A percentile compares a stretch with the other conserved stretches of the same genome.
Conservation (phyloP, 345 rosid genomes). For the Arabidopsis thaliana region TAIR10.1 NC_003070.9:22080501-22081000, state of each 20-base stretch:
- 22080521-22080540: background rate
- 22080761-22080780: background rate
- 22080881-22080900: slow-evolving; percentile 35
- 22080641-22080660: too few relatives aligned
- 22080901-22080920: slow-evolving; percentile 19
- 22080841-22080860: slow-evolving; percentile 41
- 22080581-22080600: too few relatives aligned
- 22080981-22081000: slow-evolving; percentile 30
- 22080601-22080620: too few relatives aligned
- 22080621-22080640: too few relatives aligned
- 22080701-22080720: background rate
- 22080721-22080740: background rate
- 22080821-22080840: slow-evolving; percentile 41
- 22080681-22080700: background rate
- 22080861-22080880: slow-evolving; percentile 47
- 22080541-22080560: too few relatives aligned
- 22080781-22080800: background rate
- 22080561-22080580: too few relatives aligned
- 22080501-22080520: background rate
- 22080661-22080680: too few relatives aligned
- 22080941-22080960: slow-evolving; percentile 42
- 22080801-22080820: slow-evolving; percentile 20
- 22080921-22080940: slow-evolving; percentile 40
- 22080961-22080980: slow-evolving; percentile 10
- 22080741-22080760: background rate